Evolutionary conservation across 1,284 basidiomycete genomes (phyloP).

Genomic region (Paramarasmius palmivorus): DNA sequence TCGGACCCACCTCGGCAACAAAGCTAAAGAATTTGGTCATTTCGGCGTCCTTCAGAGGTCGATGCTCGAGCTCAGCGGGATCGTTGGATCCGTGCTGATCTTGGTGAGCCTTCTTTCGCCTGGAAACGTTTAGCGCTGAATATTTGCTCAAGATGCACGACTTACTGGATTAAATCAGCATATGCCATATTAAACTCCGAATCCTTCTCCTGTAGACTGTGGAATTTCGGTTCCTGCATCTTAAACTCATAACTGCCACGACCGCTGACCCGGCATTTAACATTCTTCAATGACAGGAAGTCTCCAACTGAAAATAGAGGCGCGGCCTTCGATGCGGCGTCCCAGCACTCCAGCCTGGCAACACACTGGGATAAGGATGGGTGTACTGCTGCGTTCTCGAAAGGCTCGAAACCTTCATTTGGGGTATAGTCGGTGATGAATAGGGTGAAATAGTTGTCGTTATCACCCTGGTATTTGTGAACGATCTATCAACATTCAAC

Average conservation of each 20-base stretch:
- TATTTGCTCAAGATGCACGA: neutral
- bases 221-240: slow-evolving; percentile 47
- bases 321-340: slow-evolving; percentile 40
- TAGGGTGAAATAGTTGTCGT: slow-evolving; percentile 42
- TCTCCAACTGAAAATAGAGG: slow-evolving; percentile 47
- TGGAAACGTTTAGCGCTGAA: slow-evolving; percentile 23
- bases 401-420: slow-evolving; percentile 26
- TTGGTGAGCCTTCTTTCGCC: slow-evolving; percentile 57
- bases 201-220: slow-evolving; percentile 41
- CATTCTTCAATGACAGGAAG: slow-evolving; percentile 58
- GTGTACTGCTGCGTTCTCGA: neutral
- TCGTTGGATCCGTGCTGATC: slow-evolving; percentile 24
- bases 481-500: slow-evolving; percentile 41
- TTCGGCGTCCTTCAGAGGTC: slow-evolving; percentile 45
- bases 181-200: slow-evolving; percentile 39
- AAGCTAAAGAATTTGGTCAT: slow-evolving; percentile 51
- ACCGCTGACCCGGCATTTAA: slow-evolving; percentile 40
- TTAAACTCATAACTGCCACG: slow-evolving; percentile 55
- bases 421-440: slow-evolving; percentile 71
- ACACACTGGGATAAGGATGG: slow-evolving; percentile 36
- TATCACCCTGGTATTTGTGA: slow-evolving; percentile 35
- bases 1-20: slow-evolving; percentile 55
- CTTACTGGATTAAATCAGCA: slow-evolving; percentile 51
- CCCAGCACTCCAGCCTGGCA: slow-evolving; percentile 61
- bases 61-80: slow-evolving; percentile 40